phyloP scores from a whole-genome alignment of 306 rosid genomes.

The Vicia sativa region DNA sequence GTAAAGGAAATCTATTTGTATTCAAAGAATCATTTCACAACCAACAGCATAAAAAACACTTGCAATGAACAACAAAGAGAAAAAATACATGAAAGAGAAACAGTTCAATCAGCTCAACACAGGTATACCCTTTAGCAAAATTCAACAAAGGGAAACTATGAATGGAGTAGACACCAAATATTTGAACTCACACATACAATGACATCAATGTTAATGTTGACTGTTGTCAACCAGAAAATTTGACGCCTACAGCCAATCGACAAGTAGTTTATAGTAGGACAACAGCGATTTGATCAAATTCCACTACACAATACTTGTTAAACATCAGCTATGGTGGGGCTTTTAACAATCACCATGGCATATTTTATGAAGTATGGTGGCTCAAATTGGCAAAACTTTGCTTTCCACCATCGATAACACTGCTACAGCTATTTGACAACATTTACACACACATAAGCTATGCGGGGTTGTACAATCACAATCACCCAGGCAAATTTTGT shows the following conservation, averaged over 20 bases:
- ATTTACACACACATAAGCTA: not conserved
- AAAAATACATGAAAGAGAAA: not conserved
- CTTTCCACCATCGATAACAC: no score
- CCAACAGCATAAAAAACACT: not conserved
- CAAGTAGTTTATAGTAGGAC: no score
- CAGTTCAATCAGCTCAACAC: not conserved
- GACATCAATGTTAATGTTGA: not conserved
- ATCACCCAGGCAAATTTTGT: no score
- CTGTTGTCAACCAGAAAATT: no score
- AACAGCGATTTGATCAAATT: not conserved
- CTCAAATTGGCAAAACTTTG: no score
- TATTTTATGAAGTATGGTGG: no score
- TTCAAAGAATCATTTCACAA: not conserved
- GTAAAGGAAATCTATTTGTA: constrained; percentile 8
- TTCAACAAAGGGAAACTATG: not conserved
- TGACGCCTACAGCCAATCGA: no score
- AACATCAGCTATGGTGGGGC: no score
- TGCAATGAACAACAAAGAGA: not conserved
- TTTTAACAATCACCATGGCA: no score
- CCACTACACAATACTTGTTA: not conserved
- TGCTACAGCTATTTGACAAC: not conserved
- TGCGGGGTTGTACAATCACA: no score
- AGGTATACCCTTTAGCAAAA: not conserved
- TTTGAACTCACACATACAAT: not conserved
- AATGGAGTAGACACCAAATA: not conserved